Conservation (phyloP, 192 early-diverging fungal genomes). For the Coemansia sp. region DNA sequence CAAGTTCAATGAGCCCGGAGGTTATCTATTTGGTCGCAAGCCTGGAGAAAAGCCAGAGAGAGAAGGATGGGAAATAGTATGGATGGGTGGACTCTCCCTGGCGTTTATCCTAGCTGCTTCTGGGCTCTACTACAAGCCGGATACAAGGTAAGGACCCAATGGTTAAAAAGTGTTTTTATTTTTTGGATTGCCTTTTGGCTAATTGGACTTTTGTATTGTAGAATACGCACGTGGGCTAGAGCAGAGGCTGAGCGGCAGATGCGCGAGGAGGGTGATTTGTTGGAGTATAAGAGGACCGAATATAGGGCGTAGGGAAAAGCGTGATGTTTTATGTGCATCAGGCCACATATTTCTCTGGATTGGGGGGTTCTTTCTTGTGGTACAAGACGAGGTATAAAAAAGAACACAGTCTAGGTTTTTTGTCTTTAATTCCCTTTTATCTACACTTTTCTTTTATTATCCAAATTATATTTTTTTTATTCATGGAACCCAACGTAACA, state of each 20-base stretch:
- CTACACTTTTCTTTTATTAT: too few species aligned
- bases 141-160: slow-evolving; percentile 59
- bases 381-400: neutral
- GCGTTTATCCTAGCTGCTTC: slow-evolving; percentile 56
- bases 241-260: slow-evolving; percentile 74
- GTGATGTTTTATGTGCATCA: too few species aligned
- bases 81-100: slow-evolving; percentile 61
- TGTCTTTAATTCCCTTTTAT: too few species aligned
- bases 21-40: slow-evolving; percentile 75
- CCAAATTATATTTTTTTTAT: too few species aligned
- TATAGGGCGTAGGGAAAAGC: slow-evolving; percentile 27
- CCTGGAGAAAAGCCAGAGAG: slow-evolving; percentile 66
- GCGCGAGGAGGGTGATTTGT: slow-evolving; percentile 62
- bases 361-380: neutral
- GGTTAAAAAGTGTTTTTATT: neutral
- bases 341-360: neutral
- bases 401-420: neutral
- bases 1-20: slow-evolving; percentile 68
- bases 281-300: slow-evolving; percentile 60
- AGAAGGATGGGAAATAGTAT: slow-evolving; percentile 74
- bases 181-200: too few species aligned
- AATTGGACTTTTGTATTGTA: slow-evolving; percentile 22
- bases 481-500: too few species aligned
- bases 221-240: slow-evolving; percentile 70
- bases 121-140: slow-evolving; percentile 71